phyloP scores from a whole-genome alignment of 1,284 basidiomycete genomes.

The Coniferiporia weirii region DNA sequence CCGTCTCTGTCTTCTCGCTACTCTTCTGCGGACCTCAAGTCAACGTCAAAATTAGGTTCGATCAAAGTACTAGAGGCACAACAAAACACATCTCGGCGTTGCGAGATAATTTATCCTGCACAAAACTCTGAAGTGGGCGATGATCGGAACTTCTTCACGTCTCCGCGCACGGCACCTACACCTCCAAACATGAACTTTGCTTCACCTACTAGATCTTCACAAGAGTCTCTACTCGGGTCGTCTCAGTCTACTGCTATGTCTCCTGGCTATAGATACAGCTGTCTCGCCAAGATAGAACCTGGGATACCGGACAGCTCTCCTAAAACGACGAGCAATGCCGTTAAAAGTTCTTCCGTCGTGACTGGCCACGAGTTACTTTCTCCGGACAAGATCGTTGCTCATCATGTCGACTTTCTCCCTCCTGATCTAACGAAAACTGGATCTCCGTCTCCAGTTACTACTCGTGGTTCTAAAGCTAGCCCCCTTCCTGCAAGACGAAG shows the following conservation, averaged over 20 bases:
- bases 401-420: neutral
- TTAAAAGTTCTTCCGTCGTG: no score
- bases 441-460: neutral
- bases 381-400: no score
- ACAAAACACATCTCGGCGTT: neutral
- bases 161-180: slow-evolving; percentile 15
- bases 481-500: slow-evolving; percentile 7
- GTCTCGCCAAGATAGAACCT: neutral
- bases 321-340: neutral
- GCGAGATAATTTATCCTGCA: neutral
- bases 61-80: neutral
- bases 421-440: neutral
- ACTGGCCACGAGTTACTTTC: no score
- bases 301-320: neutral
- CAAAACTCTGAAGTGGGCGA: slow-evolving; percentile 1
- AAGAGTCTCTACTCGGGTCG: slow-evolving; percentile 1
- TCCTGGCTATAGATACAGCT: neutral
- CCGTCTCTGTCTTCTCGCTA: slow-evolving; percentile 16
- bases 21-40: slow-evolving; percentile 19
- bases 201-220: slow-evolving; percentile 4
- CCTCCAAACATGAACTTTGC: slow-evolving; percentile 15
- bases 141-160: slow-evolving; percentile 11
- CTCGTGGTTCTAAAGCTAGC: neutral
- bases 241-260: neutral
- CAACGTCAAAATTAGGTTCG: neutral